Base-by-base conservation (phyloP, 345 rosid genomes). In the Hibiscus trionum region DNA sequence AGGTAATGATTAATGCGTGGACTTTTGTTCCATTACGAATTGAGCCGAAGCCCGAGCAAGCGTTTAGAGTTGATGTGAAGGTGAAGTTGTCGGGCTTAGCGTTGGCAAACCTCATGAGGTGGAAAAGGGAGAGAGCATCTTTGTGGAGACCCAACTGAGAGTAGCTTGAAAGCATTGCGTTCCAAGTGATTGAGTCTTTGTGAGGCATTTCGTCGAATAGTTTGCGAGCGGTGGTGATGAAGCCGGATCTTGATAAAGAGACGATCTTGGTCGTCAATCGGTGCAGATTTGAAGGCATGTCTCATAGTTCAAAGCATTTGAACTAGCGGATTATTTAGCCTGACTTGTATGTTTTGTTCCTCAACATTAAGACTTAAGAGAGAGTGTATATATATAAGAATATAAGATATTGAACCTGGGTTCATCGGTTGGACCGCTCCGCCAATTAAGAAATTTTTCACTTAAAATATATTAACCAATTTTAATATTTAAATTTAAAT, bases 131-230 rank as follows among this genome's bases (percentile, higher is more conserved):
- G 27, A 84, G 82, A 4, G 91, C 72, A 64, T 90, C 87, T 47
- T 73, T 80, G 81, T 80, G 82, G 33, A 87, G 74, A 78, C 90
- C 86, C 80, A 87, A 64, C 1, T 67, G 91, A 72, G 96, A 83
- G 77, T 90, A 90, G 59, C 85, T 70, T 8, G 90, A 77, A 46
- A 92, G 70, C 93, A 90, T 90, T 4, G 97, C 80, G 74, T 92
- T 92, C 92, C 97, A 92, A 57, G 90, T 84, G 15, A 92, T 71
- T 0, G 80, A 57, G 74, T 92, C 97, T 73, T 85, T 74, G 0
- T 76, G 60, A 7, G 83, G 84, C 89, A 90, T 83, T 84, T 79
- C 78, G 53, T 92, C 96, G 83, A 92, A 90, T 86, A 92, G 46
- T 27, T 85, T 73, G 65, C 96, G 93, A 50, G 93, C 92, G 0